These are phyloP conservation scores for Pyricularia sp. DNA, from an alignment of 2,329 filamentous ascomycete species.

Conservation along the genomic window DNA sequence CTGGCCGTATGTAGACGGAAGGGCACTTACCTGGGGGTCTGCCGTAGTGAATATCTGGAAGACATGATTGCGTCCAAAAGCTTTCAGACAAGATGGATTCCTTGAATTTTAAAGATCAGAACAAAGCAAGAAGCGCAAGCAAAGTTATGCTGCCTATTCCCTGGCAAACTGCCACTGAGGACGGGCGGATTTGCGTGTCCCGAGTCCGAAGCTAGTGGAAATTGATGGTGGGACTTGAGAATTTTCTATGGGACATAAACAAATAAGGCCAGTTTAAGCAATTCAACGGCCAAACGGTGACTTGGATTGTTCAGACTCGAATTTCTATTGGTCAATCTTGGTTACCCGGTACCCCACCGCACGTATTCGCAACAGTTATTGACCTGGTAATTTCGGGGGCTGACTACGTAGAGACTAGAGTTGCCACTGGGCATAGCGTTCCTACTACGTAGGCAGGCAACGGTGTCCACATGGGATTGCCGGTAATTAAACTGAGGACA, in stretches of 20 bases:
- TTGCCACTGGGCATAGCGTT: too few relatives aligned
- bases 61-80: background rate
- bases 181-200: background rate
- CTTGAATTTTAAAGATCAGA: background rate
- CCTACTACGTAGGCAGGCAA: too few relatives aligned
- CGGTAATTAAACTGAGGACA: too few relatives aligned
- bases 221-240: background rate
- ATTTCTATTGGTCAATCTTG: background rate
- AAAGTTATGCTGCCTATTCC: background rate
- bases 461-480: too few relatives aligned
- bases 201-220: background rate
- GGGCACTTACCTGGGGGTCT: slow-evolving; percentile 18
- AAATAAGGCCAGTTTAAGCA: background rate
- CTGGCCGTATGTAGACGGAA: background rate
- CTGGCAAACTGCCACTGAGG: background rate
- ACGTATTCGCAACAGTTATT: background rate
- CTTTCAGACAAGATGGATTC: background rate
- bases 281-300: background rate
- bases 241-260: background rate
- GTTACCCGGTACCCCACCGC: background rate
- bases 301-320: background rate
- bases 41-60: slow-evolving; percentile 17
- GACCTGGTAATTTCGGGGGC: background rate
- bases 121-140: background rate
- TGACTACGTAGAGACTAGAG: too few relatives aligned